Conservation (phyloP, 257 asterid genomes). For the Rauvolfia tetraphylla region DNA sequence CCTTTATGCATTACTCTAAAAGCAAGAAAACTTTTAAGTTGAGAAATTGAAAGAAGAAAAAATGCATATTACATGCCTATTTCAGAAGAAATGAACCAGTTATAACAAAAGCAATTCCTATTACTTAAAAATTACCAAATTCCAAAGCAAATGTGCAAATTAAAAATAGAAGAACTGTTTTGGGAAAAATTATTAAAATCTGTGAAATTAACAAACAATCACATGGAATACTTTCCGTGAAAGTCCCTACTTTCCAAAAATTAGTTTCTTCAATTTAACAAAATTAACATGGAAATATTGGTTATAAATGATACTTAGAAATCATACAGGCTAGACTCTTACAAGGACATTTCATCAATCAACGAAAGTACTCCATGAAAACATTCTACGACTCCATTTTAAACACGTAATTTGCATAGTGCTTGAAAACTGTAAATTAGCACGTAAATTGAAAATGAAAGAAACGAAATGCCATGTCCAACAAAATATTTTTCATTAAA, state of each 20-base stretch:
- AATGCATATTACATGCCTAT: not conserved
- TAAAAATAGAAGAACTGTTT: not conserved
- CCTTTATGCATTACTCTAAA: not conserved
- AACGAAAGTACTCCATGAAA: not conserved
- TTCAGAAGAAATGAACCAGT: not conserved
- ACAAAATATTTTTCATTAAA: constrained; percentile 1
- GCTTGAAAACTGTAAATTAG: not conserved
- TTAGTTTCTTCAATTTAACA: not conserved
- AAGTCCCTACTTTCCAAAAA: not conserved
- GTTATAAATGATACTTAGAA: not conserved
- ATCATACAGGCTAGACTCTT: not conserved
- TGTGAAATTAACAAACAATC: not conserved
- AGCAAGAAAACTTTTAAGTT: not conserved
- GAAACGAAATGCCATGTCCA: not conserved
- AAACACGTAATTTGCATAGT: not conserved
- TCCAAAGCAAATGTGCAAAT: not conserved
- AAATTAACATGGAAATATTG: not conserved
- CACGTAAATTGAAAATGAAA: not conserved
- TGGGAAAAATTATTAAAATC: not conserved
- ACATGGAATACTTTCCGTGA: not conserved
- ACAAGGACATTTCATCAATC: not conserved
- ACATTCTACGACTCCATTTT: not conserved
- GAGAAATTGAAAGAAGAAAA: not conserved
- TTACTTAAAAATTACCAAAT: not conserved
- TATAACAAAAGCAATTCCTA: not conserved